phyloP scores from a whole-genome alignment of 2,329 filamentous ascomycete genomes.

The Zasmidium citrigriseum region DNA sequence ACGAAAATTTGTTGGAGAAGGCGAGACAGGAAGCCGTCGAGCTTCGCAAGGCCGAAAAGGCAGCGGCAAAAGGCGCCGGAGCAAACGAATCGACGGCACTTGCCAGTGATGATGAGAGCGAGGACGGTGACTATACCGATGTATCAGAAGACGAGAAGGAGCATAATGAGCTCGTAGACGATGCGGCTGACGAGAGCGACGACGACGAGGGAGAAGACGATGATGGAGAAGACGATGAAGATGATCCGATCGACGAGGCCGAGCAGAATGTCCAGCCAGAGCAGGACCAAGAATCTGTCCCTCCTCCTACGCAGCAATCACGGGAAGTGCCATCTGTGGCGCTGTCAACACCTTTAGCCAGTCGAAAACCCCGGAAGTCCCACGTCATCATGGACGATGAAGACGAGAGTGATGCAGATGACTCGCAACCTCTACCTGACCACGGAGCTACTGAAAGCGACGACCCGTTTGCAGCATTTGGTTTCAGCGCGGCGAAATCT shows the following conservation, averaged over 20 bases:
- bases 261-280: slow-evolving; percentile 23
- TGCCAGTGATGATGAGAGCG: slow-evolving; percentile 58
- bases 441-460: slow-evolving; percentile 20
- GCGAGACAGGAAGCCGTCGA: slow-evolving; percentile 78
- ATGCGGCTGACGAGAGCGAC: slow-evolving; percentile 22
- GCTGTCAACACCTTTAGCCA: slow-evolving; percentile 12
- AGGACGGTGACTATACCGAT: slow-evolving; percentile 49
- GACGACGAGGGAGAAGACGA: slow-evolving; percentile 41
- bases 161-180: slow-evolving; percentile 19
- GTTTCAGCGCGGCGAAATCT: slow-evolving; percentile 26
- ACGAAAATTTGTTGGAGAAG: slow-evolving; percentile 85
- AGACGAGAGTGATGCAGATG: slow-evolving; percentile 33
- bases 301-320: neutral
- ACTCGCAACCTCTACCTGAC: neutral
- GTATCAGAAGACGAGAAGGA: slow-evolving; percentile 16
- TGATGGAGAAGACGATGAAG: slow-evolving; percentile 33
- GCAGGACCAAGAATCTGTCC: slow-evolving; percentile 34
- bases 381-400: slow-evolving; percentile 38
- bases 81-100: slow-evolving; percentile 46
- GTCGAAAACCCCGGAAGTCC: slow-evolving; percentile 31
- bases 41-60: slow-evolving; percentile 75
- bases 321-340: neutral
- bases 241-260: slow-evolving; percentile 20
- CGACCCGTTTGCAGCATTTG: slow-evolving; percentile 37
- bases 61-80: slow-evolving; percentile 66